A percentile compares a stretch with the other conserved stretches of the same genome.
Conservation (phyloP, 345 rosid species). For the Pseudoturritis turrita region DNA sequence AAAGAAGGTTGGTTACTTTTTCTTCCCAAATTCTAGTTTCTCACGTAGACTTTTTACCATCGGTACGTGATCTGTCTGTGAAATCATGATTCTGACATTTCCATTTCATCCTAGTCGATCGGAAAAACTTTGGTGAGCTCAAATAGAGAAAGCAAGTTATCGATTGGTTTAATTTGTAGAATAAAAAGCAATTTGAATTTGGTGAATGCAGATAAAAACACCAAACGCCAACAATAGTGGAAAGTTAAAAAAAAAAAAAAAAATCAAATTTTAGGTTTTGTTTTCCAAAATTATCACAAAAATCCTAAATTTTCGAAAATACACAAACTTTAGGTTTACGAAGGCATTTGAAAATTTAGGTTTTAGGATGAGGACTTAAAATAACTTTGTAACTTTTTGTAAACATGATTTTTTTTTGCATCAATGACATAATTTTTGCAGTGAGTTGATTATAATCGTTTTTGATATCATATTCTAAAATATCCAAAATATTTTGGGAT, state of each 20-base stretch:
- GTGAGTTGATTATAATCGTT: too few relatives aligned
- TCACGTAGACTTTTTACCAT: neutral
- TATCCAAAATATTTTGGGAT: neutral
- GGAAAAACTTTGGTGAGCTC: neutral
- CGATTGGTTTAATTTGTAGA: neutral
- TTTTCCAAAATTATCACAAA: neutral
- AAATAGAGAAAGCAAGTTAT: neutral
- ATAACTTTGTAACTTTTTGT: neutral
- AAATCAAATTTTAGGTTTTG: neutral
- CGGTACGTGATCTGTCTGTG: neutral
- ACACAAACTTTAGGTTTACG: neutral
- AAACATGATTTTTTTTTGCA: neutral
- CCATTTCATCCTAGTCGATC: neutral
- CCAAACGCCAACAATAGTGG: neutral
- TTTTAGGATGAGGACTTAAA: neutral
- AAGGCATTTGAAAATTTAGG: neutral
- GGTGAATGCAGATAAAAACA: neutral
- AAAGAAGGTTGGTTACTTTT: constrained; percentile 5
- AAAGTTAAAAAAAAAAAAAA: too few relatives aligned
- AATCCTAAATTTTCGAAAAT: neutral
- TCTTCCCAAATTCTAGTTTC: neutral
- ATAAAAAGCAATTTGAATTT: neutral
- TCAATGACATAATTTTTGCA: neutral
- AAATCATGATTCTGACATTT: neutral
- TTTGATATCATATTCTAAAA: neutral